Conservation (phyloP, 257 asterid genomes). For the Przewalskia tangutica region DNA sequence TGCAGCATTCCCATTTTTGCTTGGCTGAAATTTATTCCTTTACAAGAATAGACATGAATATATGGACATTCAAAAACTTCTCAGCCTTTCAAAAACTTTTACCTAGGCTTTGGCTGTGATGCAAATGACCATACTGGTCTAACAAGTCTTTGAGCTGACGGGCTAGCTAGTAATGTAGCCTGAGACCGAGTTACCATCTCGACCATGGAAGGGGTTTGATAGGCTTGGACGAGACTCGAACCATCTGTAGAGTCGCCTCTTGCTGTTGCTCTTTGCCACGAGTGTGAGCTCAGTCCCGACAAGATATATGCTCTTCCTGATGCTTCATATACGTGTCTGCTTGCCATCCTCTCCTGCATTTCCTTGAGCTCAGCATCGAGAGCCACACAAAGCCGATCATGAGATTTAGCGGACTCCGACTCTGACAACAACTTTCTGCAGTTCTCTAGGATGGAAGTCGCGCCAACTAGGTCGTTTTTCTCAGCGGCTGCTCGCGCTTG, state of each 20-base stretch:
- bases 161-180: slow-evolving; percentile 46
- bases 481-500: slow-evolving; percentile 71
- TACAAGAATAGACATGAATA: neutral
- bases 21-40: slow-evolving; percentile 3
- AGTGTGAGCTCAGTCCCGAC: slow-evolving; percentile 93
- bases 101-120: slow-evolving; percentile 49
- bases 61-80: neutral
- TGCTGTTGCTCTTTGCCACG: slow-evolving; percentile 99
- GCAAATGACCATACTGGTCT: slow-evolving; percentile 54
- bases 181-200: slow-evolving; percentile 95
- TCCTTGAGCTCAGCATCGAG: slow-evolving; percentile 93
- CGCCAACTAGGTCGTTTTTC: slow-evolving; percentile 55
- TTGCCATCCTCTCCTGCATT: slow-evolving; percentile 92
- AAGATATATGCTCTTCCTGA: slow-evolving; percentile 88
- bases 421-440: slow-evolving; percentile 43
- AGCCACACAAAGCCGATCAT: slow-evolving; percentile 55
- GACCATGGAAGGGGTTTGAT: slow-evolving; percentile 88
- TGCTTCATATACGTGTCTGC: slow-evolving; percentile 81
- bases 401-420: slow-evolving; percentile 53
- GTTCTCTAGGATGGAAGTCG: slow-evolving; percentile 60
- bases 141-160: slow-evolving; percentile 49
- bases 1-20: neutral
- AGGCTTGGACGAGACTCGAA: slow-evolving; percentile 67
- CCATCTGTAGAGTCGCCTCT: slow-evolving; percentile 83
- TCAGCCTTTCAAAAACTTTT: neutral